These are phyloP conservation scores for Exserohilum rostratum DNA, from an alignment of 2,329 filamentous ascomycete genomes.

Conservation along the genomic window DNA sequence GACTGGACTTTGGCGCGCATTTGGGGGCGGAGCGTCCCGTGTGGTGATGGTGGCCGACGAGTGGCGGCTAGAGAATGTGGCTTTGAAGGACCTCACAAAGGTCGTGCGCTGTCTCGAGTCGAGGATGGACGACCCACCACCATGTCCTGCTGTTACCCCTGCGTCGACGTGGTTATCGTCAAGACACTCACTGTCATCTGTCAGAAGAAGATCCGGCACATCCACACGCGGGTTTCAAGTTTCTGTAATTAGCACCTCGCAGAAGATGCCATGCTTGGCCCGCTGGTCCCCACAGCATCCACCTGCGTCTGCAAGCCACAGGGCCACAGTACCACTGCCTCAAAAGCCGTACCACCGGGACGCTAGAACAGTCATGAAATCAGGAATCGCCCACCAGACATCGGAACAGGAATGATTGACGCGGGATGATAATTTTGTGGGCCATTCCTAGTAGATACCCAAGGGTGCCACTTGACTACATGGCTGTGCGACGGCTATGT, in stretches of 20 bases:
- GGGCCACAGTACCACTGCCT: conserved; percentile 31
- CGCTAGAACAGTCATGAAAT: conserved; percentile 33
- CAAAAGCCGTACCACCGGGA: conserved; percentile 31
- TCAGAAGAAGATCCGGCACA: conserved; percentile 27
- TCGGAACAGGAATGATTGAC: conserved; percentile 27
- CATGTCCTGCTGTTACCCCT: conserved; percentile 25
- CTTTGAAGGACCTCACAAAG: conserved; percentile 19
- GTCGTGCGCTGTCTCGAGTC: conserved; percentile 11
- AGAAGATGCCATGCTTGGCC: conserved; percentile 15
- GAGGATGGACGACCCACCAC: conserved; percentile 16
- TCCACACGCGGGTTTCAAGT: conserved; percentile 24
- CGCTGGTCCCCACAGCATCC: conserved; percentile 16
- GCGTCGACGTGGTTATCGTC: conserved; percentile 21
- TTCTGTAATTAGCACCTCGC: conserved; percentile 6
- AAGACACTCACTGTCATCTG: conserved; percentile 11
- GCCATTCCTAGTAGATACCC: conserved; percentile 14
- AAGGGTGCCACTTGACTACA: conserved; percentile 9
- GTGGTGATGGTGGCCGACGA: conserved; percentile 23
- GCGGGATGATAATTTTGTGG: conserved; percentile 31
- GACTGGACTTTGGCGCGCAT: conserved; percentile 17
- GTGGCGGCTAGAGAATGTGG: conserved; percentile 28
- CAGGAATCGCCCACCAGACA: conserved; percentile 31
- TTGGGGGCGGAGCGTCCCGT: conserved; percentile 41
- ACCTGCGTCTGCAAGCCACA: conserved; percentile 22
- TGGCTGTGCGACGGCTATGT: conserved; percentile 14